Evolutionary conservation across 176 grass and related monocot genomes (phyloP).

Genomic region (Areca catechu): DNA sequence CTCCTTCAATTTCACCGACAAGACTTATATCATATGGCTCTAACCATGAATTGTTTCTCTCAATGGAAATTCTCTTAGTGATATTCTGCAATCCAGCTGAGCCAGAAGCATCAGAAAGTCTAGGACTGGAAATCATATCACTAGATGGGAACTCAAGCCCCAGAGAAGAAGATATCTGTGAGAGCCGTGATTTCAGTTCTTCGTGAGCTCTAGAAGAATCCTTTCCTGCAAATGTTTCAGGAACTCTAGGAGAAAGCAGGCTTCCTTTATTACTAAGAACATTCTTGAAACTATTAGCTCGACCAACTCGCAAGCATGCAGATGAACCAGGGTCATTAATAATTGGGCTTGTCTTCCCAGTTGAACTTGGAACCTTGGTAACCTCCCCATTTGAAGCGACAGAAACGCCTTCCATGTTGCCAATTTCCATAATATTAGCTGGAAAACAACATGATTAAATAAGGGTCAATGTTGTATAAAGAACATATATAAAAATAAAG

Average conservation of each 20-base stretch:
- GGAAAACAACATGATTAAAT: too few species aligned
- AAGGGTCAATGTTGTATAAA: too few species aligned
- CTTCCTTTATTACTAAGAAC: slow-evolving; percentile 15
- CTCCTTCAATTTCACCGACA: slow-evolving; percentile 4
- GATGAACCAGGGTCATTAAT: not conserved
- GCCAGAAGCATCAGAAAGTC: slow-evolving; percentile 5
- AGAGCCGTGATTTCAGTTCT: slow-evolving; percentile 54
- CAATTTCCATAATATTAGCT: too few species aligned
- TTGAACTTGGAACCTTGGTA: too few species aligned
- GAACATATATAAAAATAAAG: too few species aligned
- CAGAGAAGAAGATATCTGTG: slow-evolving; percentile 40
- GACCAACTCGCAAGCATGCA: not conserved
- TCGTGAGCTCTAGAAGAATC: slow-evolving; percentile 43
- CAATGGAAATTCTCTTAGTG: slow-evolving; percentile 33
- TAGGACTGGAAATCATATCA: slow-evolving; percentile 21
- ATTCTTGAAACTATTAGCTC: slow-evolving; percentile 17
- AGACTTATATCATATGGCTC: slow-evolving; percentile 25
- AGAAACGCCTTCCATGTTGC: too few species aligned
- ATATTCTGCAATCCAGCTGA: slow-evolving; percentile 28
- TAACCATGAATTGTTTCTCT: slow-evolving; percentile 39
- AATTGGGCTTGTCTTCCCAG: too few species aligned
- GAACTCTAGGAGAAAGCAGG: slow-evolving; percentile 8
- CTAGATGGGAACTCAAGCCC: slow-evolving; percentile 20
- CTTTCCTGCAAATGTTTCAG: slow-evolving; percentile 29
- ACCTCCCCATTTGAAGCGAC: too few species aligned